These are phyloP conservation scores for Russula foetens DNA, from an alignment of 768 basidiomycete species.

Conservation along the genomic window DNA sequence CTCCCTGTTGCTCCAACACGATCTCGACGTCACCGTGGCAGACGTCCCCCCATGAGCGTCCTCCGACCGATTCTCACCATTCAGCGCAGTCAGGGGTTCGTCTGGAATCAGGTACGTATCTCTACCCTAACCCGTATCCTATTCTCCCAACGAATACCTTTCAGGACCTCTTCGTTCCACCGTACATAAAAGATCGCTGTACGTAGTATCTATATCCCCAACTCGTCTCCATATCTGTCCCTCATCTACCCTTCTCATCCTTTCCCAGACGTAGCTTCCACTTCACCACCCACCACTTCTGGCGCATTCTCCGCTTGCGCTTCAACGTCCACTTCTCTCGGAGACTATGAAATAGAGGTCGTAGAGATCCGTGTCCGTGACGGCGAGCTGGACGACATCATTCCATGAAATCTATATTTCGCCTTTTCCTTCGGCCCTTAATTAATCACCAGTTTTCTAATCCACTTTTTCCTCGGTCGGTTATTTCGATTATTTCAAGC, in stretches of 20 bases:
- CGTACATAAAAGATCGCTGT: conserved; percentile 90
- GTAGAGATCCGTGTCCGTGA: conserved; percentile 81
- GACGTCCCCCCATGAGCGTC: conserved; percentile 46
- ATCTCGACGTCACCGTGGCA: conserved; percentile 30
- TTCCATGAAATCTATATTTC: conserved; percentile 37
- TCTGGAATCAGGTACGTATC: conserved; percentile 75
- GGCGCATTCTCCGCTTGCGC: conserved; percentile 62
- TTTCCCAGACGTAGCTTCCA: conserved; percentile 65
- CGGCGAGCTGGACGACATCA: conserved; percentile 68
- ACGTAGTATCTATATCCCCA: conserved; percentile 28
- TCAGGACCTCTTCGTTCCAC: conserved; percentile 80
- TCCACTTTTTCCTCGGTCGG: neutral
- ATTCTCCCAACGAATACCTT: neutral
- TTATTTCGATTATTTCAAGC: neutral
- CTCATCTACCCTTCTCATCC: neutral
- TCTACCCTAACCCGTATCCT: neutral
- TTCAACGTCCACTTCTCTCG: conserved; percentile 45
- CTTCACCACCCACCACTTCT: conserved; percentile 64
- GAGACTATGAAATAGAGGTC: conserved; percentile 79
- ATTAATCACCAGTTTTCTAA: neutral
- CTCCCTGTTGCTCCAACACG: conserved; percentile 31
- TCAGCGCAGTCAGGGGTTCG: conserved; percentile 80
- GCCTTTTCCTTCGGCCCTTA: neutral
- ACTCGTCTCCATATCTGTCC: neutral
- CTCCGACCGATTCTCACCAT: conserved; percentile 82